Percentiles rank a stretch among this genome's conserved stretches.
Evolutionary conservation across 108 stramenopile genomes (phyloP).

Genomic region (Thalassiosira profunda): DNA sequence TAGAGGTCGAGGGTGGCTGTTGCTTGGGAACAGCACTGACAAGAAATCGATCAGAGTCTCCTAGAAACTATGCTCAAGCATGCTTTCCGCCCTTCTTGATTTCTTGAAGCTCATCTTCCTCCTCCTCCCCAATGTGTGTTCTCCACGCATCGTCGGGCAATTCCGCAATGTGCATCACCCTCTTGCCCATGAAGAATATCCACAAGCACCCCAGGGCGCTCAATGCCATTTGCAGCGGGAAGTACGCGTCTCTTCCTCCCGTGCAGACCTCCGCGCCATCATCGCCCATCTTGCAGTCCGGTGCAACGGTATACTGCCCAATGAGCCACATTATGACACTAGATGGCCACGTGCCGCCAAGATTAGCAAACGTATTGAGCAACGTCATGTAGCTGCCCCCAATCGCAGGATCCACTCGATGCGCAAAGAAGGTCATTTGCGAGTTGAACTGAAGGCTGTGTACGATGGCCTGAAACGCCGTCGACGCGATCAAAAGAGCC

Average conservation of each 20-base stretch:
- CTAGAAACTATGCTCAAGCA: neutral
- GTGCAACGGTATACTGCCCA: slow-evolving; percentile 57
- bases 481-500: slow-evolving; percentile 73
- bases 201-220: slow-evolving; percentile 74
- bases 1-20: neutral
- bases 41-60: no score
- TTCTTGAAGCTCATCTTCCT: slow-evolving; percentile 32
- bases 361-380: slow-evolving; percentile 96
- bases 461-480: slow-evolving; percentile 90
- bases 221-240: slow-evolving; percentile 66
- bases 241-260: slow-evolving; percentile 80
- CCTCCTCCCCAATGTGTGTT: slow-evolving; percentile 75
- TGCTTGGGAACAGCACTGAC: no score
- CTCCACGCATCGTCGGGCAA: slow-evolving; percentile 90
- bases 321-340: slow-evolving; percentile 84
- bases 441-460: slow-evolving; percentile 95
- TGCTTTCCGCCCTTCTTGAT: slow-evolving; percentile 33
- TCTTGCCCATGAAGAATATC: slow-evolving; percentile 69
- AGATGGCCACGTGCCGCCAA: slow-evolving; percentile 95
- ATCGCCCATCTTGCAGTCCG: slow-evolving; percentile 38
- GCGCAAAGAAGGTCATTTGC: slow-evolving; percentile 99
- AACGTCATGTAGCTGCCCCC: slow-evolving; percentile 99
- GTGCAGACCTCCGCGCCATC: slow-evolving; percentile 52
- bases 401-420: slow-evolving; percentile 96
- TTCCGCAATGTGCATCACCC: slow-evolving; percentile 62